Conservation (phyloP, 2,329 filamentous ascomycete species). For the Beauveria asiatica region DNA sequence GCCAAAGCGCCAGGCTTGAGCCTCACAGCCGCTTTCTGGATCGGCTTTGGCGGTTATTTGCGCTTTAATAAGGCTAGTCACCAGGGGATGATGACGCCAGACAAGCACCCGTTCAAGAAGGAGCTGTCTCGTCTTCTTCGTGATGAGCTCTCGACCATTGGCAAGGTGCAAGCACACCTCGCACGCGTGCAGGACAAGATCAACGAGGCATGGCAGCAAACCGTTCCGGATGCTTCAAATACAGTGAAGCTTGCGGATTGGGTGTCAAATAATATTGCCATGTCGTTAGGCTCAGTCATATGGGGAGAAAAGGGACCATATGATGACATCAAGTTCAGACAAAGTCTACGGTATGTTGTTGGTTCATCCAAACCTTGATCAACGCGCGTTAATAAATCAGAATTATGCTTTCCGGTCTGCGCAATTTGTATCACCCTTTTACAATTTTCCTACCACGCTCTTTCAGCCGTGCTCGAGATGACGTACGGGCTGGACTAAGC, state of each 20-base stretch:
- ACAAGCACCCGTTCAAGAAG: slow-evolving; percentile 8
- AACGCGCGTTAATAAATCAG: neutral
- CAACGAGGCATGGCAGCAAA: slow-evolving; percentile 1
- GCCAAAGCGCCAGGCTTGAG: slow-evolving; percentile 2
- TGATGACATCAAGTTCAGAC: neutral
- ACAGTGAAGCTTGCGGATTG: neutral
- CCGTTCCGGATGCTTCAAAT: neutral
- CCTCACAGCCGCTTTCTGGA: slow-evolving; percentile 5
- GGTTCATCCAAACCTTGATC: neutral
- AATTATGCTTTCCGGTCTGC: slow-evolving; percentile 1
- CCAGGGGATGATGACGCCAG: slow-evolving; percentile 6
- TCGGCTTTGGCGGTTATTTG: slow-evolving; percentile 6
- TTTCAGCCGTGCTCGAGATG: neutral
- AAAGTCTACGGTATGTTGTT: slow-evolving; percentile 3
- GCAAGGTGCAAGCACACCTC: neutral
- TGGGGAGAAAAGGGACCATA: slow-evolving; percentile 7
- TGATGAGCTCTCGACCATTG: slow-evolving; percentile 1
- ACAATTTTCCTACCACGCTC: neutral
- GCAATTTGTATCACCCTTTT: neutral
- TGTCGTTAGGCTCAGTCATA: slow-evolving; percentile 5
- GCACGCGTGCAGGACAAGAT: neutral
- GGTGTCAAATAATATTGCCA: neutral
- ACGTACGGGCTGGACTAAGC: slow-evolving; percentile 2
- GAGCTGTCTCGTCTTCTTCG: slow-evolving; percentile 7
- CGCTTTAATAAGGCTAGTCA: slow-evolving; percentile 8